phyloP scores from a whole-genome alignment of 2,329 filamentous ascomycete genomes.

The Trichoderma afroharzianum region DNA sequence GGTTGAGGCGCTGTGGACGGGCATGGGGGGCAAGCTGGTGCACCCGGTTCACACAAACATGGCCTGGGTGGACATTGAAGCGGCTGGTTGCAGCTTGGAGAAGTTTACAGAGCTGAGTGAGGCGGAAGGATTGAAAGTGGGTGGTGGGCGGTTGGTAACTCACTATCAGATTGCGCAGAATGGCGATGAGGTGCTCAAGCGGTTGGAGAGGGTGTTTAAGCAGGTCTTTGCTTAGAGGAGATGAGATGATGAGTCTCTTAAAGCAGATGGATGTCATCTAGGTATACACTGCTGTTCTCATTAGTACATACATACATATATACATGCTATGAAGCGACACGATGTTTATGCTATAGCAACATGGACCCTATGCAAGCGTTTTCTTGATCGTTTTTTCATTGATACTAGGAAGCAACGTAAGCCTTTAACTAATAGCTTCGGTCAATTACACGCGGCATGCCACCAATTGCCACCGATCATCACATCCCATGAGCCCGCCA shows the following conservation, averaged over 20 bases:
- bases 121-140: constrained; percentile 42
- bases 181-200: constrained; percentile 55
- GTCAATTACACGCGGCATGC: background rate
- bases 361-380: background rate
- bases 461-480: background rate
- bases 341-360: background rate
- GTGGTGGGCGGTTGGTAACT: constrained; percentile 42
- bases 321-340: background rate
- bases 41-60: constrained; percentile 85
- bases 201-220: constrained; percentile 53
- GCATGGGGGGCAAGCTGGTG: constrained; percentile 63
- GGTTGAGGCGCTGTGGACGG: constrained; percentile 67
- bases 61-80: constrained; percentile 75
- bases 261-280: too few species aligned
- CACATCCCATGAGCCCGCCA: background rate
- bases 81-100: constrained; percentile 44
- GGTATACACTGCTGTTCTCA: background rate
- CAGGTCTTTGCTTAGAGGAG: constrained; percentile 28
- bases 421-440: background rate
- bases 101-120: constrained; percentile 39
- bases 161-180: constrained; percentile 61
- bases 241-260: too few species aligned
- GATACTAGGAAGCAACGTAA: background rate
- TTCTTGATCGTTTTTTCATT: too few species aligned
- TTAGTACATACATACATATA: background rate